Evolutionary conservation across 73 alveolate species (phyloP), one percentile per base, ranked within the genome.

Genomic region (Blepharisma japonicum): DNA sequence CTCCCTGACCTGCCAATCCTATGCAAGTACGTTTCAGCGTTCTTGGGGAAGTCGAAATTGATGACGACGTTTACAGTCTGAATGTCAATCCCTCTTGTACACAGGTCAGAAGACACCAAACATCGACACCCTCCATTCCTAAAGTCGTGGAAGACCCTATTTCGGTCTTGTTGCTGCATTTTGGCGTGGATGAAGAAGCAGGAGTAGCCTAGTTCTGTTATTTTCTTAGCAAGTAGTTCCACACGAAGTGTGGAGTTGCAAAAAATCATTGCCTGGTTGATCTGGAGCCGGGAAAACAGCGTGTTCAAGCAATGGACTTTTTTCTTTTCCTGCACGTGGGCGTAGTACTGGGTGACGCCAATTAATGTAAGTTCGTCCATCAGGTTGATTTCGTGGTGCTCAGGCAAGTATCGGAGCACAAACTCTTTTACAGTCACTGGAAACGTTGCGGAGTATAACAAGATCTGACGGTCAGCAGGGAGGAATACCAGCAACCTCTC

Each of bases 1-100:
- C 99, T 95, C 49, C 99, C 98, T 66, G 98, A 87, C 83, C 99
- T 86, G 45, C 99, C 99, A 32, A 96, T 94, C 81, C 99, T 85
- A 86, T 94, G 98, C 45, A 96, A 88, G 83, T 94, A 96, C 5
- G 96, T 94, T 83, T 96, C 99, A 47, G 96, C 74, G 89, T 87
- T 88, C 89, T 90, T 88, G 39, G 99, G 99, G 90, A 94, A 93
- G 78, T 96, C 98, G 79, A 94, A 94, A 91, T 94, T 94, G 77
- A 94, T 90, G 55, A 96, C 98, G 18, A 94, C 98, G 79, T 96
- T 96, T 39, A 94, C 98, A 46, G 96, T 85, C 68, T 86, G 85
- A 71, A 94, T 91, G 85, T 96, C 98, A 74, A 96, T 94, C 55
- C 99, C 99, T 86, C 99, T 91, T 7, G 98, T 96, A 90, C 93